Conservation (phyloP, 306 rosid genomes). For the Mimosa pudica region DNA sequence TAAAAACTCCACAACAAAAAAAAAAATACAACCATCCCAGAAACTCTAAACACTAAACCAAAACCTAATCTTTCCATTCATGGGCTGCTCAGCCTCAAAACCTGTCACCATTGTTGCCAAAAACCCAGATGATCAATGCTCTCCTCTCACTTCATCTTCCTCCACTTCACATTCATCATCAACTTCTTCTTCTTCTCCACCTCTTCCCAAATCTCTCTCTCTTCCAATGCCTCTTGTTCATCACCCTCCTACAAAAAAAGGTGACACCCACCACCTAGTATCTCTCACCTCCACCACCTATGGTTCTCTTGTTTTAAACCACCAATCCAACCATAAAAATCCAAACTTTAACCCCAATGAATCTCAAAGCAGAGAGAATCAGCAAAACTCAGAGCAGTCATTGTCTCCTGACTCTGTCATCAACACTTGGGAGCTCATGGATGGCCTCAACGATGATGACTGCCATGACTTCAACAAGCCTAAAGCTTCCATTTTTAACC, state of each 20-base stretch:
- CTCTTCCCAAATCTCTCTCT: slow-evolving; percentile 51
- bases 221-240: slow-evolving; percentile 71
- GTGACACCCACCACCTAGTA: slow-evolving; percentile 86
- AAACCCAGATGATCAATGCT: slow-evolving; percentile 38
- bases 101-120: slow-evolving; percentile 48
- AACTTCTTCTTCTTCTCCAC: slow-evolving; percentile 51
- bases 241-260: slow-evolving; percentile 74
- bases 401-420: slow-evolving; percentile 87
- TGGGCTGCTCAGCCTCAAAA: slow-evolving; percentile 93
- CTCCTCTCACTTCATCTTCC: slow-evolving; percentile 34
- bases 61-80: slow-evolving; percentile 35
- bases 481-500: slow-evolving; percentile 30
- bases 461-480: slow-evolving; percentile 33
- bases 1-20: slow-evolving; percentile 19
- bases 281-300: slow-evolving; percentile 91
- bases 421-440: slow-evolving; percentile 96
- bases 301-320: slow-evolving; percentile 69
- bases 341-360: slow-evolving; percentile 34
- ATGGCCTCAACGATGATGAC: slow-evolving; percentile 47
- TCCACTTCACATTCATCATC: slow-evolving; percentile 46
- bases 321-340: slow-evolving; percentile 43
- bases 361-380: slow-evolving; percentile 9
- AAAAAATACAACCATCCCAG: slow-evolving; percentile 17
- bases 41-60: slow-evolving; percentile 18
- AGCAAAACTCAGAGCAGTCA: slow-evolving; percentile 35